These are phyloP conservation scores for Aspergillus tamarii DNA, from an alignment of 2,329 filamentous ascomycete genomes.

Conservation along the genomic window DNA sequence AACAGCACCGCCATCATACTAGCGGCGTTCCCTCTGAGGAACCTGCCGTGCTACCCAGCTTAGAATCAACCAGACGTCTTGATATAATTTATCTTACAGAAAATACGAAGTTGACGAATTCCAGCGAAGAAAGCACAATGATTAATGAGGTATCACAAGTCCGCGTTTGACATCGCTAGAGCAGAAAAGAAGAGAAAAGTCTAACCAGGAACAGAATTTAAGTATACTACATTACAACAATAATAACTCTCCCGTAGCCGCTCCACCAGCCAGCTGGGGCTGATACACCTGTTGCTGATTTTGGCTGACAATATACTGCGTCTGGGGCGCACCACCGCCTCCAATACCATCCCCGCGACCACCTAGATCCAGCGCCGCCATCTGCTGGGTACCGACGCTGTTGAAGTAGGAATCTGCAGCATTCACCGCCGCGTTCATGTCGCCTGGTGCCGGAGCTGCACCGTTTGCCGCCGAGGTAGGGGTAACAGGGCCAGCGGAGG, in stretches of 20 bases:
- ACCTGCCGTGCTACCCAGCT: neutral
- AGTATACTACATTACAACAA: conserved; percentile 53
- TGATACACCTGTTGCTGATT: conserved; percentile 77
- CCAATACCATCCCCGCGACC: conserved; percentile 68
- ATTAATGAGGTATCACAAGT: conserved; percentile 18
- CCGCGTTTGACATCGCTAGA: conserved; percentile 14
- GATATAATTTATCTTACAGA: neutral
- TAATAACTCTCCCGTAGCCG: conserved; percentile 72
- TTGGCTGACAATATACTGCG: conserved; percentile 74
- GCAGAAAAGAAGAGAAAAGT: conserved; percentile 6
- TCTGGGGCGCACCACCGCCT: conserved; percentile 55
- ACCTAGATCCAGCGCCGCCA: conserved; percentile 71
- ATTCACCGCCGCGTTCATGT: conserved; percentile 72
- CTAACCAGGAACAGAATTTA: conserved; percentile 20
- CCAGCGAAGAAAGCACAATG: neutral
- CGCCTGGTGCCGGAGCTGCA: conserved; percentile 38
- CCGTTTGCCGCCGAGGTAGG: conserved; percentile 33
- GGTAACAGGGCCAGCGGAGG: conserved; percentile 36
- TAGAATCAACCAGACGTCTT: neutral
- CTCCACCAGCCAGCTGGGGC: conserved; percentile 65
- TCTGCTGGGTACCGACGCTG: conserved; percentile 71
- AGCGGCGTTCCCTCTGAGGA: neutral
- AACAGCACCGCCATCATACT: too few relatives aligned
- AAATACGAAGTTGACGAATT: neutral
- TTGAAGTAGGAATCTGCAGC: conserved; percentile 92